Percentiles rank a stretch among this genome's conserved stretches.
Conservation (phyloP, 2,329 filamentous ascomycete genomes). For the Pseudogymnoascus destructans region DNA sequence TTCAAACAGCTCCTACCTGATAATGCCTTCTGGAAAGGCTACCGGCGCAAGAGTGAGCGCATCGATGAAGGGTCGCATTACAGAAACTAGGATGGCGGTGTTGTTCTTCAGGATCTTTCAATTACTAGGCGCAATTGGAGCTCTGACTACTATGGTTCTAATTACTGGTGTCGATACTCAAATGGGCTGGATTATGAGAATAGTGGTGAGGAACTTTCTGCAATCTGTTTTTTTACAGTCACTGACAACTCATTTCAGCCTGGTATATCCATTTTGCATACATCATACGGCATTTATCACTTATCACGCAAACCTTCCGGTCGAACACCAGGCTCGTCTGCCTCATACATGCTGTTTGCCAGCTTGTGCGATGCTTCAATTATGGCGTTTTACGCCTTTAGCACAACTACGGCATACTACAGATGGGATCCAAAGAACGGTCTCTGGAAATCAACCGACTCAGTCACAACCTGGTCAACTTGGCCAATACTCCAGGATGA, state of each 20-base stretch:
- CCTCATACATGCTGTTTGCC: constrained; percentile 82
- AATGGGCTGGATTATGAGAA: constrained; percentile 62
- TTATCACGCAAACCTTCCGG: constrained; percentile 55
- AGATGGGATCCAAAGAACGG: constrained; percentile 21
- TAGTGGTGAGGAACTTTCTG: constrained; percentile 45
- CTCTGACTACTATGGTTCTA: constrained; percentile 65
- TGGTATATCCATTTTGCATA: constrained; percentile 59
- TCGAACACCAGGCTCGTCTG: constrained; percentile 65
- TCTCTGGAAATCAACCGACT: background rate
- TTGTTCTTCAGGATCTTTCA: constrained; percentile 54
- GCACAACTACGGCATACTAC: constrained; percentile 31
- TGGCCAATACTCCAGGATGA: constrained; percentile 38
- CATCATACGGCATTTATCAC: constrained; percentile 70
- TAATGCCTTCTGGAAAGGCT: constrained; percentile 48
- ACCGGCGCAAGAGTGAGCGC: constrained; percentile 54
- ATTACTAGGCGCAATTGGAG: constrained; percentile 54
- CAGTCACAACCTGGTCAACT: constrained; percentile 47
- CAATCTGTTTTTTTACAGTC: background rate
- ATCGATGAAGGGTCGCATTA: constrained; percentile 58
- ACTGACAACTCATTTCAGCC: constrained; percentile 40
- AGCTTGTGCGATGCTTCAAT: constrained; percentile 52
- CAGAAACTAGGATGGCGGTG: constrained; percentile 54
- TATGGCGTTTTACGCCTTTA: constrained; percentile 43
- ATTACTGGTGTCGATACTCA: constrained; percentile 53
- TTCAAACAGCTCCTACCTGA: constrained; percentile 38